phyloP scores from a whole-genome alignment of 768 basidiomycete genomes.

The Tricholoma hemisulphureum region DNA sequence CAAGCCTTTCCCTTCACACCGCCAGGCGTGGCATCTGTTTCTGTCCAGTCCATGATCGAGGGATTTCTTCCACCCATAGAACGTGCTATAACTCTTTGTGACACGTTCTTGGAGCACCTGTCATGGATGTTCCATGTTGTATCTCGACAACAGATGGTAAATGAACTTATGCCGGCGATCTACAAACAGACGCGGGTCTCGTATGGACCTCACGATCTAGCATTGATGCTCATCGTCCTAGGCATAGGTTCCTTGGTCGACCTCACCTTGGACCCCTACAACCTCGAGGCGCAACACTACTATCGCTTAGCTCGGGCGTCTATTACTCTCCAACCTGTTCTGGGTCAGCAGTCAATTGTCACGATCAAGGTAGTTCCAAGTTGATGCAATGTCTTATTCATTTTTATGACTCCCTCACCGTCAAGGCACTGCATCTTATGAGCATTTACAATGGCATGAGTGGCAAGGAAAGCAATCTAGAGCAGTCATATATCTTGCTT shows the following conservation, averaged over 20 bases:
- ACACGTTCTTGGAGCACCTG: conserved; percentile 47
- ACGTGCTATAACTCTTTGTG: conserved; percentile 42
- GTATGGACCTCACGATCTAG: conserved; percentile 47
- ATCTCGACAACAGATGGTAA: conserved; percentile 43
- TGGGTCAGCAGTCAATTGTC: conserved; percentile 43
- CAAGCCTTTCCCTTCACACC: conserved; percentile 47
- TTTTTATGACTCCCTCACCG: not conserved
- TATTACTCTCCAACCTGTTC: conserved; percentile 43
- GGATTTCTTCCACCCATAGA: conserved; percentile 43
- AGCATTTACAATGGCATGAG: conserved; percentile 55
- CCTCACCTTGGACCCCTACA: conserved; percentile 43
- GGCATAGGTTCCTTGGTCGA: conserved; percentile 51
- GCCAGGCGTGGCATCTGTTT: conserved; percentile 28
- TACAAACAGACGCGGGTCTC: conserved; percentile 40
- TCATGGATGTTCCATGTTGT: conserved; percentile 53
- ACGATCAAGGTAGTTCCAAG: conserved; percentile 40
- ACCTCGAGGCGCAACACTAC: conserved; percentile 52
- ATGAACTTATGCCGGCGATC: conserved; percentile 44
- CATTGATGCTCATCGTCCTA: conserved; percentile 46
- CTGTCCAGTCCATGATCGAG: conserved; percentile 42
- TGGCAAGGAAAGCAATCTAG: conserved; percentile 49
- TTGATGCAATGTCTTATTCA: not conserved
- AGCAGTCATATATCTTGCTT: conserved; percentile 44
- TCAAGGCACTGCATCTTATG: conserved; percentile 48
- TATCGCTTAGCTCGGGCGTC: conserved; percentile 46